Evolutionary conservation across 2,329 filamentous ascomycete species (phyloP).

Genomic region (Ascochyta viciae-villosae): DNA sequence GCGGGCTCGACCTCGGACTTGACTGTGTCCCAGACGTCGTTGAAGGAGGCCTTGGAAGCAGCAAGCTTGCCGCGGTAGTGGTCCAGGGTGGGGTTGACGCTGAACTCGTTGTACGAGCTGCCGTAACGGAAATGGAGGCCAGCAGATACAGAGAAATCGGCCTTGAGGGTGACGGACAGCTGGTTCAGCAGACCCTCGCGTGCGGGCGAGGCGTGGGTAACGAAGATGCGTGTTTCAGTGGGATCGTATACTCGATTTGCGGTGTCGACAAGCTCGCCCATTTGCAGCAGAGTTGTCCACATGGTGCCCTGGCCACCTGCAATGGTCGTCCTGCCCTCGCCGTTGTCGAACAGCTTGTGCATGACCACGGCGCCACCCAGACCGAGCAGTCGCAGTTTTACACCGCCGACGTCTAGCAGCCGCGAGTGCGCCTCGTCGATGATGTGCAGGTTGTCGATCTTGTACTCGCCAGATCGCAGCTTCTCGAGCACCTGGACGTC

Average conservation of each 20-base stretch:
- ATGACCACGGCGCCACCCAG: constrained; percentile 97
- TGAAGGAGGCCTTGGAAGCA: constrained; percentile 97
- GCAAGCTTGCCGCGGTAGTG: constrained; percentile 98
- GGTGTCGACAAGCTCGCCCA: constrained; percentile 97
- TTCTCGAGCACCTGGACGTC: constrained; percentile 97
- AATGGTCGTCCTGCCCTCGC: constrained; percentile 96
- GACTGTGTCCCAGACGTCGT: constrained; percentile 99
- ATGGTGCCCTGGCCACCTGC: constrained; percentile 98
- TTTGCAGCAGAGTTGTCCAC: constrained; percentile 98
- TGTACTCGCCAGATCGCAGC: constrained; percentile 97
- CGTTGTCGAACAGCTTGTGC: constrained; percentile 99
- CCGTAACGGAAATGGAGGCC: constrained; percentile 98
- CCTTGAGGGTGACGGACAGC: constrained; percentile 94
- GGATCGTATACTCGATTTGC: constrained; percentile 98
- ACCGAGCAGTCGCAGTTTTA: constrained; percentile 92
- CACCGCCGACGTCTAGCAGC: constrained; percentile 90
- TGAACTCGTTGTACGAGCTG: constrained; percentile 99
- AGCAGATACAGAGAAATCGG: constrained; percentile 96
- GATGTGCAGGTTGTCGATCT: constrained; percentile 95
- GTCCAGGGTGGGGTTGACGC: constrained; percentile 95
- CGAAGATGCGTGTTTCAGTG: constrained; percentile 93
- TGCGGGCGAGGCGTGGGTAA: constrained; percentile 95
- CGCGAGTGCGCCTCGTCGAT: constrained; percentile 98
- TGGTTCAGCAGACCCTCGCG: constrained; percentile 97
- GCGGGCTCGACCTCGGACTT: constrained; percentile 95